A percentile compares a stretch with the other conserved stretches of the same genome.
phyloP scores from a whole-genome alignment of 805 yeast species.

The Sugiyamaella qingdaonensis region DNA sequence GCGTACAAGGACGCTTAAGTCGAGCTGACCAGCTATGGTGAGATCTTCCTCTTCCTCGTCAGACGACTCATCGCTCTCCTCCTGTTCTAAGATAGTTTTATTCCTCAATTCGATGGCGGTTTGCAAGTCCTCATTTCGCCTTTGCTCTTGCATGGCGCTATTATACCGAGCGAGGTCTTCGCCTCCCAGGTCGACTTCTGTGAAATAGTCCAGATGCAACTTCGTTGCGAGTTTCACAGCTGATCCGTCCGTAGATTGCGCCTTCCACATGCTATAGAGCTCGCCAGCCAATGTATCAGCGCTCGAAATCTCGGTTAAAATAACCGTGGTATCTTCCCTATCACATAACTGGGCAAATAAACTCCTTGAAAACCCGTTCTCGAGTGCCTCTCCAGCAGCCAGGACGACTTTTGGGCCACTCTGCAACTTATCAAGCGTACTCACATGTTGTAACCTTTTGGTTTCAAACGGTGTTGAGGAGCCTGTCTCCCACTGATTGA shows the following conservation, averaged over 20 bases:
- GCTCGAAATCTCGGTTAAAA: slow-evolving; percentile 66
- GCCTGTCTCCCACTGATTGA: slow-evolving; percentile 75
- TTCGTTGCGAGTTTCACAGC: slow-evolving; percentile 14
- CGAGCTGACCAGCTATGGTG: slow-evolving; percentile 25
- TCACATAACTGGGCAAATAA: slow-evolving; percentile 47
- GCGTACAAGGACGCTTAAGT: slow-evolving; percentile 25
- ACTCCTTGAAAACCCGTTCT: slow-evolving; percentile 52
- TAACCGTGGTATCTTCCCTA: slow-evolving; percentile 62
- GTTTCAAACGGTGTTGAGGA: slow-evolving; percentile 78
- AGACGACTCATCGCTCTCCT: slow-evolving; percentile 28
- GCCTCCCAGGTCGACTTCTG: slow-evolving; percentile 34
- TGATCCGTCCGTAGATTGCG: slow-evolving; percentile 5
- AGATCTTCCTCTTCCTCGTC: slow-evolving; percentile 31
- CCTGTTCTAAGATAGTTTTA: slow-evolving; percentile 35
- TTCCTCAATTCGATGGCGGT: slow-evolving; percentile 36
- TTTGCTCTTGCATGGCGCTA: slow-evolving; percentile 21
- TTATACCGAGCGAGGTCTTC: slow-evolving; percentile 31
- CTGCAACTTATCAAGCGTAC: slow-evolving; percentile 41
- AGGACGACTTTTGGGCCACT: slow-evolving; percentile 67
- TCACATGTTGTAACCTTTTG: slow-evolving; percentile 54
- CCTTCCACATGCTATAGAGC: slow-evolving; percentile 37
- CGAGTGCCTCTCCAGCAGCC: slow-evolving; percentile 63
- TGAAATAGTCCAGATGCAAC: slow-evolving; percentile 14
- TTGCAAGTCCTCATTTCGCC: slow-evolving; percentile 25
- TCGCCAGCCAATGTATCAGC: slow-evolving; percentile 45